Evolutionary conservation across 352 stramenopile species (phyloP), one percentile per base, ranked within the genome.

Genomic region (Globisporangium uncinulatum): DNA sequence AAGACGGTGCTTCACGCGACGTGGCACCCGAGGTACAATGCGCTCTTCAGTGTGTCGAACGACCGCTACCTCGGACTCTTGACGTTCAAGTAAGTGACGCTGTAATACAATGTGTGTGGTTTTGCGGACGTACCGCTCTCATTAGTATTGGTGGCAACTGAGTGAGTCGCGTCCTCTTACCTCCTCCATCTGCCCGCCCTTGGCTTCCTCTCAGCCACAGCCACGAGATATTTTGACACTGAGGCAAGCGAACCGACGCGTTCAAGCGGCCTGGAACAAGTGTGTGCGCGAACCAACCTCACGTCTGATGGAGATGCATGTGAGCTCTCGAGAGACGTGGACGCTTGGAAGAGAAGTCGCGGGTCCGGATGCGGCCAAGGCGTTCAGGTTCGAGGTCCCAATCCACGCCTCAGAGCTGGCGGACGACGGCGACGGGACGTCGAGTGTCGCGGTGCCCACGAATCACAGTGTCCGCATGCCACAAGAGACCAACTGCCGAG

Each of bases 1-100:
- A 92, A 91, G 70, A 84, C 83, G 51, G 85, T 95, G 51, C 64
- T 95, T 2, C 85, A 95, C 50, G 83, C 80, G 54, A 90, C 79
- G n/a, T 95, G 85, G 85, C 81, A 92, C 54, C 78, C 85, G 32
- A 74, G 70, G 8, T 83, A 95, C 70, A 82, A 95, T 58, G 85
- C 81, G 51, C 84, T 95, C 65, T 87, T 95, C 60, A 95, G 71
- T 10, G 77, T 95, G 65, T 95, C 85, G 5, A 73, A 87, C 65
- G 85, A 95, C 51, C 79, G 85, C 51, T 87, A 72, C 11, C 69
- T 95, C 21, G 85, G 85, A 4, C 54, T 93, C 49, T 58, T 92
- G 19, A 92, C 82, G 34, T 94, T 92, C 59, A 75, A 76, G 46
- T 89, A 71, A 61, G n/a, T 4, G 24, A 42, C 13, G 44, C 34